Percentiles rank a stretch among this genome's conserved stretches.
Conservation (phyloP, 805 yeast species). For the Kockiozyma suomiensis region DNA sequence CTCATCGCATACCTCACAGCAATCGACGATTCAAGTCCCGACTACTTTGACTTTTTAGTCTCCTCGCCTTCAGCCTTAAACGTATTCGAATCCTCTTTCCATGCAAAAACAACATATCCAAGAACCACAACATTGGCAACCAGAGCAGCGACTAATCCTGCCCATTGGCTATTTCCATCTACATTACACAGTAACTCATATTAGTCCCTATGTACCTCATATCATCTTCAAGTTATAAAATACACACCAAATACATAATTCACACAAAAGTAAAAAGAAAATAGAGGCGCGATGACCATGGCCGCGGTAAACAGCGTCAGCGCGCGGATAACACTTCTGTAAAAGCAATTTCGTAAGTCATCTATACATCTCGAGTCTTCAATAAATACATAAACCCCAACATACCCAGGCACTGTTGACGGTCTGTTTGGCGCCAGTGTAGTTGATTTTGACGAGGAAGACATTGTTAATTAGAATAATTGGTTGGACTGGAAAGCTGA, state of each 20-base stretch:
- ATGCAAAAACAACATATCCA: constrained; percentile 69
- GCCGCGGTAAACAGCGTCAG: constrained; percentile 68
- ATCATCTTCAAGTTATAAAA: too few species aligned
- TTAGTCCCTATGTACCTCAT: not conserved
- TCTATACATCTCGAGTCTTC: not conserved
- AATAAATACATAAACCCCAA: not conserved
- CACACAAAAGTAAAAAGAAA: constrained; percentile 53
- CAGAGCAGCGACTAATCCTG: constrained; percentile 74
- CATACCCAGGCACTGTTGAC: constrained; percentile 9
- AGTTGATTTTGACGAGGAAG: constrained; percentile 16
- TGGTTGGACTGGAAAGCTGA: not conserved
- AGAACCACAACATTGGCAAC: constrained; percentile 70
- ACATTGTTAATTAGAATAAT: not conserved
- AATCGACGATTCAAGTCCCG: not conserved
- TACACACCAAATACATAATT: constrained; percentile 44
- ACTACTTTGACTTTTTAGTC: constrained; percentile 26
- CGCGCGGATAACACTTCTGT: constrained; percentile 44
- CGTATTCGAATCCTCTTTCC: constrained; percentile 57
- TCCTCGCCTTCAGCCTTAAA: constrained; percentile 38
- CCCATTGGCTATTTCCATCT: constrained; percentile 40
- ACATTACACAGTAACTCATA: too few species aligned
- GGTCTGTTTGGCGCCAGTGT: constrained; percentile 20
- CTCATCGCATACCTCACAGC: not conserved
- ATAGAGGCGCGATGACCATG: constrained; percentile 66
- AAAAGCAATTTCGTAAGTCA: too few species aligned